Base-by-base conservation (phyloP, 2,329 filamentous ascomycete genomes). In the Trichocomaceae sp. region DNA sequence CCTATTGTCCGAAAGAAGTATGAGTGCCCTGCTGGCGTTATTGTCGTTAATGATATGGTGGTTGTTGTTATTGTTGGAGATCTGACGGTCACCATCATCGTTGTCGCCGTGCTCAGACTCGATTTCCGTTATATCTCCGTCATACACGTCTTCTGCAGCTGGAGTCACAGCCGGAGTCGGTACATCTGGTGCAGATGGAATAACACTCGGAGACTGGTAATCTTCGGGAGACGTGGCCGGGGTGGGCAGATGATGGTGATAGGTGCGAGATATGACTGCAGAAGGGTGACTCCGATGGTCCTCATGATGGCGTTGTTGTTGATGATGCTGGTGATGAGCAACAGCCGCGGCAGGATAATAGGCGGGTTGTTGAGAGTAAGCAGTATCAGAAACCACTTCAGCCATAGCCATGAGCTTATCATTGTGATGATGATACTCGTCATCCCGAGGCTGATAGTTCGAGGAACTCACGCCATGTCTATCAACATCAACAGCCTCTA, bases 391-490 rank as follows among this genome's bases (percentile, higher is more conserved):
- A 42, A 47, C 44, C 31, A 47, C 15, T 17, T 47, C 45, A 47
- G 51, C 45, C 51, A 53, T 53, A 12, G 51, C 51, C 51, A 47
- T 47, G 47, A 47, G 44, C 39, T 15, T 53, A 41, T 53, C 39
- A 33, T 45, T 47, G 39, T 47, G 31, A 47, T 47, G 17, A 47
- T 47, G 17, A 22, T 53, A 53, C 44, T 53, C 51, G 39, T 39
- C 39, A 20, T 12, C 39, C 39, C 17, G 39, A 42, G 39, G n/a
- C 19, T 19, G 15, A 19, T 41, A 41, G 5, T 17, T 19, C 6
- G 35, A 17, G 10, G 39, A 17, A 41, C n/a, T 41, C 39, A 42
- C 39, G 17, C 39, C 39, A 20, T 20, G 39, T 13, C 19, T 42
- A 20, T 42, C 37, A 19, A 35, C 23, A 20, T 42, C 37, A 19